Evolutionary conservation across 2,329 filamentous ascomycete genomes (phyloP), one percentile per base, ranked within the genome.

Genomic region (Arthrobotrys iridis): DNA sequence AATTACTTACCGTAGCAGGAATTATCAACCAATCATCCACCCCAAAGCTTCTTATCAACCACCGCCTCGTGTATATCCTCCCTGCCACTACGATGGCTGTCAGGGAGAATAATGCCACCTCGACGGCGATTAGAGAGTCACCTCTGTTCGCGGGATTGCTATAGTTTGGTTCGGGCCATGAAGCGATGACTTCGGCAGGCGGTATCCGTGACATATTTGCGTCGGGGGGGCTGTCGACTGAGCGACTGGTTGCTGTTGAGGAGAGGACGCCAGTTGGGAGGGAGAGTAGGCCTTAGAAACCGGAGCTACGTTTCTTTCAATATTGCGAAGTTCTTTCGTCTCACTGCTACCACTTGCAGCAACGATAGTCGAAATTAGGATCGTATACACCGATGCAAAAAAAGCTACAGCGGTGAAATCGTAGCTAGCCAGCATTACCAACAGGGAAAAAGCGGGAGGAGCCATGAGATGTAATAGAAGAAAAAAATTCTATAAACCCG

Each of bases 161-260:
- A 77, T 84, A 84, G 77, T 86, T 86, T 5, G 85, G 83, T 33
- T 60, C 78, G 4, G 85, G 85, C 85, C 84, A 86, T 77, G 80
- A 79, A 15, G 79, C 77, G 48, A 83, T 64, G 18, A 85, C 82
- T 18, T 82, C 79, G n/a, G 79, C 35, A n/a, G 84, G 83, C 26
- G 84, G 83, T 70, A 76, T 37, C 41, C 63, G 41, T 60, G 58
- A 52, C 72, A 76, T 76, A 28, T 45, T 37, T 58, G 35, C n/a
- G 55, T 15, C 55, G 62, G 63, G 37, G 45, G 8, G 6, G 45
- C 28, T 15, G 33, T 48, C 26, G 59, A 46, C 33, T 22, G 33
- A 11, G 41, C 4, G 24, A 46, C 20, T 26, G 37, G 20, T 26
- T 40, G 28, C 35, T 18, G 52, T 40, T 40, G 40, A 35, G 24